Evolutionary conservation across 805 yeast genomes (phyloP).

Genomic region (Saturnispora hagleri): DNA sequence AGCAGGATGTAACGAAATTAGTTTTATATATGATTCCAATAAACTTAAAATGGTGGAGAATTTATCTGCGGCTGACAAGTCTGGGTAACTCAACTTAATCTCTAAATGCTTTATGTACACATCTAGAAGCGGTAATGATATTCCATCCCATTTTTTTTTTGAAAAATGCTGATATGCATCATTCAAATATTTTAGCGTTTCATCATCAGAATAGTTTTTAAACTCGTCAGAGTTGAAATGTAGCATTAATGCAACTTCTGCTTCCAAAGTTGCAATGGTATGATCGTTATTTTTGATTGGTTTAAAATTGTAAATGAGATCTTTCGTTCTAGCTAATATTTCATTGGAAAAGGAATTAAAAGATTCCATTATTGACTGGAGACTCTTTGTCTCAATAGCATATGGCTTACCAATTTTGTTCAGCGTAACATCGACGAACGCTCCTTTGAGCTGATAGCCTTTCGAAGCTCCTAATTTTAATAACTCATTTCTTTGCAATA

Average conservation of each 20-base stretch:
- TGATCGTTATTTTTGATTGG: conserved; percentile 44
- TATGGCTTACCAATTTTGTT: neutral
- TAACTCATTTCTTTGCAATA: conserved; percentile 39
- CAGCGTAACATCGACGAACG: conserved; percentile 13
- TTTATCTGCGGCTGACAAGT: conserved; percentile 12
- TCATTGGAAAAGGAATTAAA: conserved; percentile 30
- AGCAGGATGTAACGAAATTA: conserved; percentile 2
- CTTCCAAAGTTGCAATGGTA: conserved; percentile 62
- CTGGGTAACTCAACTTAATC: conserved; percentile 20
- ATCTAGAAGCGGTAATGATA: conserved; percentile 58
- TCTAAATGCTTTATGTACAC: conserved; percentile 63
- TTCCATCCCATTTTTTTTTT: conserved; percentile 62
- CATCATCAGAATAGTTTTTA: conserved; percentile 23
- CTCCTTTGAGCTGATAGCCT: conserved; percentile 27
- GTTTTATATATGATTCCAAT: conserved; percentile 19
- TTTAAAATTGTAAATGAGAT: conserved; percentile 44
- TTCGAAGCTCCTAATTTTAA: conserved; percentile 25
- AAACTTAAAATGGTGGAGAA: conserved; percentile 30
- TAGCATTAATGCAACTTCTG: conserved; percentile 63
- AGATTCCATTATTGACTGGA: conserved; percentile 23
- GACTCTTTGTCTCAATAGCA: conserved; percentile 11
- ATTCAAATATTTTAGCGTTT: conserved; percentile 56
- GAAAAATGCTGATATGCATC: conserved; percentile 63
- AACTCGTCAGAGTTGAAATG: conserved; percentile 36
- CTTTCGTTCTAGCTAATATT: conserved; percentile 47